These are phyloP conservation scores for Dryas drummondii DNA, from an alignment of 306 rosid species.

Conservation along the genomic window DNA sequence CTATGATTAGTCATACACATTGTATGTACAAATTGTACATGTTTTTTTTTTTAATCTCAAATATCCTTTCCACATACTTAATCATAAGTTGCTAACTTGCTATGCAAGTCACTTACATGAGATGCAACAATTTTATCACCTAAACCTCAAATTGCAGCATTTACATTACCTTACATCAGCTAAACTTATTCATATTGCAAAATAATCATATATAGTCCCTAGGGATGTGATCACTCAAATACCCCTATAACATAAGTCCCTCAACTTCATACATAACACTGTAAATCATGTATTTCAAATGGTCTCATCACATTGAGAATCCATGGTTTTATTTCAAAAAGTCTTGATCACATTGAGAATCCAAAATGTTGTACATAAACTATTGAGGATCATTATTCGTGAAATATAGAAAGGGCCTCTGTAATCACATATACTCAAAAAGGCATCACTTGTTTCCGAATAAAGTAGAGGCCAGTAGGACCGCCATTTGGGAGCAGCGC, in stretches of 20 bases:
- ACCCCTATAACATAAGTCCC: background rate
- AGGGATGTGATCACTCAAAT: background rate
- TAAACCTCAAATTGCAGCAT: background rate
- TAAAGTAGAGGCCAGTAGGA: conserved; percentile 43
- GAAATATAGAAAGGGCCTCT: background rate
- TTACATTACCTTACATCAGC: background rate
- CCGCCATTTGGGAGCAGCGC: conserved; percentile 34
- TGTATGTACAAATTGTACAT: too few species aligned
- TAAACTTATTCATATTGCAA: too few species aligned
- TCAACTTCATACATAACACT: background rate
- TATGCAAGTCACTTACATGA: too few species aligned
- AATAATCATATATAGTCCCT: too few species aligned
- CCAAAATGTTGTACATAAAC: too few species aligned
- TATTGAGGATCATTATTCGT: background rate
- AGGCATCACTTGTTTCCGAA: conserved; percentile 23
- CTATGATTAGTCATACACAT: too few species aligned
- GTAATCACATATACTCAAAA: background rate
- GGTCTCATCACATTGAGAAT: background rate
- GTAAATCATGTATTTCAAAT: background rate
- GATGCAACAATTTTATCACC: background rate
- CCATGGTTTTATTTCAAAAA: too few species aligned
- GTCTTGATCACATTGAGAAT: too few species aligned
- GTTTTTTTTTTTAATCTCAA: too few species aligned
- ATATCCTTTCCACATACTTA: too few species aligned
- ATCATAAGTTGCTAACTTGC: too few species aligned